Base-by-base conservation (phyloP, 1,139 yeast genomes). In the Geotrichum restrictum region DNA sequence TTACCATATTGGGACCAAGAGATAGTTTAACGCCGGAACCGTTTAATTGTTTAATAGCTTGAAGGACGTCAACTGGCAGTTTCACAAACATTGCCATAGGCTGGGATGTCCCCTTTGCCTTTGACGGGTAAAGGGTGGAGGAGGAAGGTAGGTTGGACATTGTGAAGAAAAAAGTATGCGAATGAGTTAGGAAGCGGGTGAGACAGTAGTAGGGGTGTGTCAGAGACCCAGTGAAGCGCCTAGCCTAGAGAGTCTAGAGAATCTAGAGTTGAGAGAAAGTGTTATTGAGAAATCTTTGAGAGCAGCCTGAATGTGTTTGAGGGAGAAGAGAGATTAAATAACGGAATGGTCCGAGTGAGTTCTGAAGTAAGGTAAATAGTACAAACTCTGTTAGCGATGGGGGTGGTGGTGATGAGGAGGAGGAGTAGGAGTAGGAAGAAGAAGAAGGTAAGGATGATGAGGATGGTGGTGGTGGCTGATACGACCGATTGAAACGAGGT, bases 41-140 rank as follows among this genome's bases (percentile, higher is more conserved):
- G 29, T 45, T 39, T 5, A 49, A 21, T 13, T 39, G 43, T 33
- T 50, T 50, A 24, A 50, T 29, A n/a, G 53, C 53, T 13, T 18
- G 29, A 10, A 50, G 37, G 6, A 63, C 60, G 34, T 60, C 66
- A 14, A 61, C 57, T 13, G 67, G 64, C 51, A 68, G 61, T 53
- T 62, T 64, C 47, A 68, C 53, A 43, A 57, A 64, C 43, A 67
- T 56, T 5, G 69, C 70, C 22, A 66, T 47, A 3, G 57, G 55
- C 34, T 40, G 45, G 8, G 29, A 7, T n/a, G 45, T 11, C 6
- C 19, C 33, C 14, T 19, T 21, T 22, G 42, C 34, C 31, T 18
- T 27, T 19, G 47, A 42, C 41, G 45, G 40, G 18, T 37, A 37
- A 36, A 14, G 32, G 22, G 47, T 33, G 22, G 47, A 33, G 14